A percentile compares a stretch with the other conserved stretches of the same genome.
phyloP scores from a whole-genome alignment of 164 flowering plant genomes.

The Houttuynia cordata region DNA sequence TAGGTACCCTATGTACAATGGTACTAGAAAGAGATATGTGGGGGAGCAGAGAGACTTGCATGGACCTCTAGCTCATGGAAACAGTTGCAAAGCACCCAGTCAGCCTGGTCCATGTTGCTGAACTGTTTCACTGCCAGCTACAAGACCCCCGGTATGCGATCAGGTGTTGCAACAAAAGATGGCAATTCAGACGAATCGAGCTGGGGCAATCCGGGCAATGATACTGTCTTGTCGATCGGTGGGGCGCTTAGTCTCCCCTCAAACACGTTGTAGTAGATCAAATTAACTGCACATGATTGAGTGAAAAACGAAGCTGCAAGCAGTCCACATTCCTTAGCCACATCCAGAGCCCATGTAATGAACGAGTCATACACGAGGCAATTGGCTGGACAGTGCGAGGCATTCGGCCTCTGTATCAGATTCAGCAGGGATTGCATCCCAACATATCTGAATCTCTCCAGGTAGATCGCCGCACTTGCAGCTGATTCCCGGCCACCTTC shows the following conservation, averaged over 20 bases:
- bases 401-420: neutral
- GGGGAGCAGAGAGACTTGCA: neutral
- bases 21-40: too few relatives aligned
- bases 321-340: neutral
- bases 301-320: neutral
- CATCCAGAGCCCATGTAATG: conserved; percentile 2
- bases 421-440: neutral
- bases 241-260: neutral
- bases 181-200: conserved; percentile 7
- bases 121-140: neutral
- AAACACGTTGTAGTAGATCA: neutral
- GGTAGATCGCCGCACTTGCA: neutral
- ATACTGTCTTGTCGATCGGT: neutral
- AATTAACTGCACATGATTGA: neutral
- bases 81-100: neutral
- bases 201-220: conserved; percentile 17
- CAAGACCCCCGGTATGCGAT: neutral
- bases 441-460: neutral
- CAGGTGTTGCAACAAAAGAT: neutral
- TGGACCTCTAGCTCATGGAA: neutral
- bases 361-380: neutral
- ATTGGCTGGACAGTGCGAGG: neutral
- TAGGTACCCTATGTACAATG: too few relatives aligned
- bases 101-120: neutral
- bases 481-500: neutral